Conservation (phyloP, 768 basidiomycete species). For the Mycena haematopus region DNA sequence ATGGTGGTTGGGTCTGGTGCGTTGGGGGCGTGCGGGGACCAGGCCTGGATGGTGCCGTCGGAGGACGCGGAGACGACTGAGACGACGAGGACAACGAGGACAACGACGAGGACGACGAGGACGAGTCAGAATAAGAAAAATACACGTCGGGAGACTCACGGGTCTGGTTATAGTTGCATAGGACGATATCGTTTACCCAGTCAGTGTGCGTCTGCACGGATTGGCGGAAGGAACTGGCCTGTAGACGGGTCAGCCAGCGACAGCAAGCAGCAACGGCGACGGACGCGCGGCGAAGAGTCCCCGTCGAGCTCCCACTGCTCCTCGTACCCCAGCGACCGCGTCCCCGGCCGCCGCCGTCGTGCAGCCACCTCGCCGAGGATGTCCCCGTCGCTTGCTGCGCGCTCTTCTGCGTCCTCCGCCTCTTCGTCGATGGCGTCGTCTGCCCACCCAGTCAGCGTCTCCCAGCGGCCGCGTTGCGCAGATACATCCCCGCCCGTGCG, state of each 20-base stretch:
- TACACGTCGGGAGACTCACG: slow-evolving; percentile 46
- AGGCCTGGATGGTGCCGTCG: slow-evolving; percentile 92
- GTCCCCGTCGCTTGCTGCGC: slow-evolving; percentile 74
- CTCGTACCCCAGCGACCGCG: slow-evolving; percentile 62
- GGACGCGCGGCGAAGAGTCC: slow-evolving; percentile 52
- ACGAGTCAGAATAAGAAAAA: too few relatives aligned
- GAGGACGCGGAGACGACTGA: slow-evolving; percentile 92
- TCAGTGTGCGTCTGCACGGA: slow-evolving; percentile 89
- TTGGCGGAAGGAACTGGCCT: slow-evolving; percentile 80
- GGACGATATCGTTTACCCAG: slow-evolving; percentile 94
- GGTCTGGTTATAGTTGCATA: slow-evolving; percentile 93
- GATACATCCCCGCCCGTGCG: slow-evolving; percentile 33
- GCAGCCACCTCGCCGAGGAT: slow-evolving; percentile 71
- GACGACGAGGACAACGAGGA: slow-evolving; percentile 21
- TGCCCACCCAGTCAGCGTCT: slow-evolving; percentile 84
- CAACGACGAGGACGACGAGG: background rate
- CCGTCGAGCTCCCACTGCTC: slow-evolving; percentile 82
- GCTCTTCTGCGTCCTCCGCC: slow-evolving; percentile 65
- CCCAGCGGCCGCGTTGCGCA: slow-evolving; percentile 60
- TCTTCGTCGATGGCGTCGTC: slow-evolving; percentile 74
- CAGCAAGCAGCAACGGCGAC: slow-evolving; percentile 44
- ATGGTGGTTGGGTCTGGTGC: slow-evolving; percentile 68
- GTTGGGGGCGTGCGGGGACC: slow-evolving; percentile 79
- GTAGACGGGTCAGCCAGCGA: slow-evolving; percentile 9
- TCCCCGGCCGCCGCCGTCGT: slow-evolving; percentile 46